Evolutionary conservation across 352 stramenopile species (phyloP).

Genomic region (Phytopythium oedochilum): DNA sequence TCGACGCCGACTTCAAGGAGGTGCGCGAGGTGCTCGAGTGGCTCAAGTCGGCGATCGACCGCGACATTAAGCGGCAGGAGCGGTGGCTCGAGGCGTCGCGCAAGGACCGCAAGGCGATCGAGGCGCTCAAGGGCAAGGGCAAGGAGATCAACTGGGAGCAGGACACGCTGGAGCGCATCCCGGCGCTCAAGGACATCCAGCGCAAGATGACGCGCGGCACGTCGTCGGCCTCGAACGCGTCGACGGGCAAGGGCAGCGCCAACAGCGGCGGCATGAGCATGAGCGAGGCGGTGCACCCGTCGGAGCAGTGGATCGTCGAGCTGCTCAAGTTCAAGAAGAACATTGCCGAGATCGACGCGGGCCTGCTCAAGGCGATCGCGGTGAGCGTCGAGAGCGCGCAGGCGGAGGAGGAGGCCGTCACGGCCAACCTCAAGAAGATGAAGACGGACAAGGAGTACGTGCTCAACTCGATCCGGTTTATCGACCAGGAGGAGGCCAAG

Average conservation of each 20-base stretch:
- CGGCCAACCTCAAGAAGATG: slow-evolving; percentile 74
- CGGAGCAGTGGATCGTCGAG: slow-evolving; percentile 86
- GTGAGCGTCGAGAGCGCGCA: slow-evolving; percentile 41
- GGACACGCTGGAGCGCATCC: slow-evolving; percentile 80
- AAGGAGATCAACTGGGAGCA: slow-evolving; percentile 86
- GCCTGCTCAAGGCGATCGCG: slow-evolving; percentile 58
- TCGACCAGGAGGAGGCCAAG: slow-evolving; percentile 87
- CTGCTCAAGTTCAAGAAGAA: slow-evolving; percentile 85
- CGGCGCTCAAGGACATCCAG: slow-evolving; percentile 81
- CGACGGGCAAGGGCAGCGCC: slow-evolving; percentile 23
- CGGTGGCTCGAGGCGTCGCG: slow-evolving; percentile 79
- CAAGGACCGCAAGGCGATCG: slow-evolving; percentile 86
- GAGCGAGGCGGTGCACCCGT: slow-evolving; percentile 66
- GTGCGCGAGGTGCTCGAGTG: slow-evolving; percentile 84
- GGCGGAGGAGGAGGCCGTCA: slow-evolving; percentile 66
- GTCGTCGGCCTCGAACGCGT: slow-evolving; percentile 14
- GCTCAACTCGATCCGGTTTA: slow-evolving; percentile 87
- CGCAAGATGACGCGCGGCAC: slow-evolving; percentile 67
- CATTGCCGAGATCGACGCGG: slow-evolving; percentile 77
- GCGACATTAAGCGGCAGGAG: slow-evolving; percentile 83
- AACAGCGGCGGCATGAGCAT: slow-evolving; percentile 51
- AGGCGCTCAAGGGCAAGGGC: slow-evolving; percentile 77
- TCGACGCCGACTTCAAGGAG: slow-evolving; percentile 80
- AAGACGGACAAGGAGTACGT: slow-evolving; percentile 88
- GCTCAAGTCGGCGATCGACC: slow-evolving; percentile 69